These are phyloP conservation scores for Miamiensis avidus DNA, from an alignment of 169 alveolate species.

Conservation along the genomic window DNA sequence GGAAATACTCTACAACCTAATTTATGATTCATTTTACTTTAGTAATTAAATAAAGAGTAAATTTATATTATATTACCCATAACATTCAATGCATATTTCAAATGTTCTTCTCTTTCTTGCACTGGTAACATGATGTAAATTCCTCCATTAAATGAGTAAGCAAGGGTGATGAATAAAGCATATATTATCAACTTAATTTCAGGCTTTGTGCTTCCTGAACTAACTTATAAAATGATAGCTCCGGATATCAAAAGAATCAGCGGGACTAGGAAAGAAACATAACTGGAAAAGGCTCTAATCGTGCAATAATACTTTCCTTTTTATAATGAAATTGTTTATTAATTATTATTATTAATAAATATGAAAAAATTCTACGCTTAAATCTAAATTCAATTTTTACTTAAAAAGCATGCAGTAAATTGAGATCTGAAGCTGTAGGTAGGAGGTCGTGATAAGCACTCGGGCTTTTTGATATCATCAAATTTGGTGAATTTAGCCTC, in stretches of 20 bases:
- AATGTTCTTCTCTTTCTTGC: slow-evolving; percentile 54
- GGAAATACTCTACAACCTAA: slow-evolving; percentile 39
- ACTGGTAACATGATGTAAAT: slow-evolving; percentile 47
- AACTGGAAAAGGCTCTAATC: slow-evolving; percentile 2
- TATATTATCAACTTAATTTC: slow-evolving; percentile 12
- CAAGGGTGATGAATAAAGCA: slow-evolving; percentile 35
- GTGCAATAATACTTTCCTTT: slow-evolving; percentile 19
- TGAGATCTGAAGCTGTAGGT: background rate
- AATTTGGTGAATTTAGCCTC: slow-evolving; percentile 8
- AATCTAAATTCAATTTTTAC: no score
- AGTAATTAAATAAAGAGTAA: background rate
- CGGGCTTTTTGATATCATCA: slow-evolving; percentile 1
- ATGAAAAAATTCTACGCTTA: no score
- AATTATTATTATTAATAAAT: no score
- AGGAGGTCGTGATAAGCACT: slow-evolving; percentile 17
- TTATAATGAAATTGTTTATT: no score
- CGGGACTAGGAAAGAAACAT: slow-evolving; percentile 3
- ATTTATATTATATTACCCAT: slow-evolving; percentile 45
- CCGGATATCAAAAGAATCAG: slow-evolving; percentile 14
- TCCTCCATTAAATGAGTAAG: slow-evolving; percentile 46
- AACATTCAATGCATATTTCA: slow-evolving; percentile 51
- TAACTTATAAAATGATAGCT: slow-evolving; percentile 1
- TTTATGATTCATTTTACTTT: no score
- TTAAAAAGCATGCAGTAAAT: slow-evolving; percentile 9
- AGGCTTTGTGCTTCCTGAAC: background rate